Evolutionary conservation across 2,329 filamentous ascomycete species (phyloP).

Genomic region (Diaporthe capsici): DNA sequence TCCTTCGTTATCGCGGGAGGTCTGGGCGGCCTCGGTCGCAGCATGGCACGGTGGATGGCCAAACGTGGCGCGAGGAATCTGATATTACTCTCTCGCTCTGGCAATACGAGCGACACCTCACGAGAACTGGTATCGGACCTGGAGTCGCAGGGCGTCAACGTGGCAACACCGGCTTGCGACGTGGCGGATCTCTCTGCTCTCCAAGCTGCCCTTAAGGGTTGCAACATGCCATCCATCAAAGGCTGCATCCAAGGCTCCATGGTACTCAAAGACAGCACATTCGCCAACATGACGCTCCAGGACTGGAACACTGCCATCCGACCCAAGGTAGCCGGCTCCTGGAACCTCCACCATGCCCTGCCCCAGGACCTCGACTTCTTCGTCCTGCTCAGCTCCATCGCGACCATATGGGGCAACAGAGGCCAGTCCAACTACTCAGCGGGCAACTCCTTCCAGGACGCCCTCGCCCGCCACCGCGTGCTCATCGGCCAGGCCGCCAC

Average conservation of each 20-base stretch:
- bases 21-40: constrained; percentile 46
- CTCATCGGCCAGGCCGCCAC: constrained; percentile 44
- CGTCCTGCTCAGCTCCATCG: constrained; percentile 31
- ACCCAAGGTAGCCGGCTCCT: neutral
- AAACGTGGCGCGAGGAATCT: constrained; percentile 39
- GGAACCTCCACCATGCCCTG: neutral
- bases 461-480: constrained; percentile 43
- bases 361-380: constrained; percentile 34
- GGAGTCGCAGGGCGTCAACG: constrained; percentile 5
- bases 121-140: constrained; percentile 28
- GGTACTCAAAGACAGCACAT: constrained; percentile 14
- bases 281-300: neutral
- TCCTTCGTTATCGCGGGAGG: constrained; percentile 48
- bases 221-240: constrained; percentile 1
- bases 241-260: constrained; percentile 6
- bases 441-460: constrained; percentile 42
- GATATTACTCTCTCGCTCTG: constrained; percentile 40
- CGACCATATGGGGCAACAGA: constrained; percentile 10
- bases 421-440: constrained; percentile 37
- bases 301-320: neutral
- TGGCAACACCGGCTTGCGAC: constrained; percentile 41
- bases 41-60: constrained; percentile 39
- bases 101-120: neutral
- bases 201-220: neutral
- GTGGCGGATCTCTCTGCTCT: constrained; percentile 30